A percentile compares a stretch with the other conserved stretches of the same genome.
phyloP scores from a whole-genome alignment of 148 eudicot genomes.

The Arbutus unedo region DNA sequence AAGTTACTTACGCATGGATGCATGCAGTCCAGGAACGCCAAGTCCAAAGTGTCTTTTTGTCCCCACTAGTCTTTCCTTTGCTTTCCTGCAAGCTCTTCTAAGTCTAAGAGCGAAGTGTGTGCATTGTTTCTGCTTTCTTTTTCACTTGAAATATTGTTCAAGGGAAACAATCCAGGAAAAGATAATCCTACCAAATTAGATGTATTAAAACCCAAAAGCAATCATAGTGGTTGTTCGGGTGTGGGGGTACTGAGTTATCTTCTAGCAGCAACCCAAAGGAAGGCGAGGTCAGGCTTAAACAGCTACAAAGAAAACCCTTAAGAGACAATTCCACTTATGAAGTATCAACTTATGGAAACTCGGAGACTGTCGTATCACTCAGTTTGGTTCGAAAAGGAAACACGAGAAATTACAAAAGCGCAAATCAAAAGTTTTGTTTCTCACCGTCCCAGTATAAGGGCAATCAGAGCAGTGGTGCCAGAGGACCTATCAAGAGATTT shows the following conservation, averaged over 20 bases:
- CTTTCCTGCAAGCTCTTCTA: too few species aligned
- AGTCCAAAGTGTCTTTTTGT: too few species aligned
- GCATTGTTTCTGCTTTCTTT: too few species aligned
- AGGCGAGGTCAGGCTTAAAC: not conserved
- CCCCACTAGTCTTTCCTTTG: too few species aligned
- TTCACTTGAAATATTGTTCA: not conserved
- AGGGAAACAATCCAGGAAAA: not conserved
- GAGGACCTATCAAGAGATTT: conserved; percentile 56
- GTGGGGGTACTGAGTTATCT: too few species aligned
- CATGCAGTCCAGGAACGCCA: too few species aligned
- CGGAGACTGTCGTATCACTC: not conserved
- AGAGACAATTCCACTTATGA: not conserved
- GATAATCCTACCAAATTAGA: not conserved
- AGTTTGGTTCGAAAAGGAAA: not conserved
- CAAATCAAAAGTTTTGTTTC: conserved; percentile 9
- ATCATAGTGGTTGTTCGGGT: too few species aligned
- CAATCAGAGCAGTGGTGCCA: conserved; percentile 68
- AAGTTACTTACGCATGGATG: too few species aligned
- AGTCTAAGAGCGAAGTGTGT: too few species aligned
- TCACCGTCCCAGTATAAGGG: conserved; percentile 57
- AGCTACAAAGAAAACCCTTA: not conserved
- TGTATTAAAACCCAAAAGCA: too few species aligned
- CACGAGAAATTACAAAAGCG: not conserved
- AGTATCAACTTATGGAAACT: not conserved
- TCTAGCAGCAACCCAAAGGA: too few species aligned